A percentile compares a stretch with the other conserved stretches of the same genome.
phyloP scores from a whole-genome alignment of 1,284 basidiomycete species.

The Boletus semigastroideus region DNA sequence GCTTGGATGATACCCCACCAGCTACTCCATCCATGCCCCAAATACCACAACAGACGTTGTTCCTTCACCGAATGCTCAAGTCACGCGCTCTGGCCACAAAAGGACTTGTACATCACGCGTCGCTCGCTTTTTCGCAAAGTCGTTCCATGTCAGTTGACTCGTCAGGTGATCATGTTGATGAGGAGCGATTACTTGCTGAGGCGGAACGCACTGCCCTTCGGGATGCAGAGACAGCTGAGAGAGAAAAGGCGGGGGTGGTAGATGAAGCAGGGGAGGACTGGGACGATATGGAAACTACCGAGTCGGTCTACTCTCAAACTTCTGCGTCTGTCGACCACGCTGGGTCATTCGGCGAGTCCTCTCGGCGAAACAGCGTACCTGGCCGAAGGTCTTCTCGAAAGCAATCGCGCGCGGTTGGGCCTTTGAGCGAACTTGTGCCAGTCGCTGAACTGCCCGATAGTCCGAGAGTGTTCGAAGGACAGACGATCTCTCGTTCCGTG shows the following conservation, averaged over 20 bases:
- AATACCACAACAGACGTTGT: conserved; percentile 9
- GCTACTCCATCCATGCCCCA: background rate
- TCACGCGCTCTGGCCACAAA: conserved; percentile 25
- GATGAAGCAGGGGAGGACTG: background rate
- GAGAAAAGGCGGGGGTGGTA: background rate
- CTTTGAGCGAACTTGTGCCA: conserved; percentile 10
- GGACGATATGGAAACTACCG: conserved; percentile 3
- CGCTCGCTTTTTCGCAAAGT: background rate
- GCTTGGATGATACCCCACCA: background rate
- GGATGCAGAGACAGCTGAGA: conserved; percentile 11
- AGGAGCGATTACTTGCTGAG: conserved; percentile 16
- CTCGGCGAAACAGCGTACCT: background rate
- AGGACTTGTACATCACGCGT: conserved; percentile 1
- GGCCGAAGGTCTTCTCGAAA: conserved; percentile 15
- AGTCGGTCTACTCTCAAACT: conserved; percentile 24
- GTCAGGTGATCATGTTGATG: conserved; percentile 1
- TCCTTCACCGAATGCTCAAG: conserved; percentile 25
- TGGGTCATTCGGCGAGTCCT: background rate
- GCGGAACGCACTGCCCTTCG: conserved; percentile 14
- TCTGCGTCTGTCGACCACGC: conserved; percentile 26
- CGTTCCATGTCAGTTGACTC: conserved; percentile 9
- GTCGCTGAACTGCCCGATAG: conserved; percentile 25
- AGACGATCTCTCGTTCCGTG: background rate
- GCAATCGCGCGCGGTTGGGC: conserved; percentile 1
- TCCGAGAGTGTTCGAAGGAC: background rate